Evolutionary conservation across 495 filamentous ascomycete species (phyloP), one percentile per base, ranked within the genome.

Genomic region (Penicillium coffeae): DNA sequence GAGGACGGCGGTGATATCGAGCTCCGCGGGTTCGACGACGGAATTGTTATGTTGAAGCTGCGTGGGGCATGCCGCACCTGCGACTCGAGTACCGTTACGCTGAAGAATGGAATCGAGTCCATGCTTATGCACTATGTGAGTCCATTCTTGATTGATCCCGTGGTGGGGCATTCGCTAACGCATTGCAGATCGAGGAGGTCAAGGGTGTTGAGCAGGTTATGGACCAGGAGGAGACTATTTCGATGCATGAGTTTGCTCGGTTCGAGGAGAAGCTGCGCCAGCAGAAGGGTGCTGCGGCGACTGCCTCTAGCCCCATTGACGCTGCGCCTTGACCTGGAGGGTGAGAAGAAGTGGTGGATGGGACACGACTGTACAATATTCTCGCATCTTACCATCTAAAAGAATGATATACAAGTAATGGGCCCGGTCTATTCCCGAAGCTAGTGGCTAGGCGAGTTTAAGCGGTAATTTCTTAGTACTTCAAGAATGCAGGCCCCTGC

Each of bases 1-100:
- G 92, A 98, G 62, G 93, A 98, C 52, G 93, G 93, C 15, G 93
- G 93, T 9, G 93, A 98, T 68, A 96, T 98, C 60, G 93, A 97
- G 69, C 88, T 90, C 58, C 74, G 86, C 3, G 91, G 92, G 3
- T 97, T 96, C 53, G 79, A 90, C 58, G 77, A 93, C 52, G 93
- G 93, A 0, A 78, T 85, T 43, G 93, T 98, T 12, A 56, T 83
- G 60, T 63, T 98, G 52, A 98, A 96, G 73, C 67, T 98, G 51
- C 77, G 90, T 10, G 93, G 93, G 33, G 93, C 93, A 30, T 98
- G 93, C 65, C 77, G 92, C 41, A 96, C 92, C 18, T 97, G 93
- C 66, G 93, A 97, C 59, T 92, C 87, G 33, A 96, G 90, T 64
- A 96, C 92, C 0, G 89, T 96, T 20, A 97, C 93, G 20, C 65